Base-by-base conservation (phyloP, 208 protist genomes). In the Tritrichomonas foetus region DNA sequence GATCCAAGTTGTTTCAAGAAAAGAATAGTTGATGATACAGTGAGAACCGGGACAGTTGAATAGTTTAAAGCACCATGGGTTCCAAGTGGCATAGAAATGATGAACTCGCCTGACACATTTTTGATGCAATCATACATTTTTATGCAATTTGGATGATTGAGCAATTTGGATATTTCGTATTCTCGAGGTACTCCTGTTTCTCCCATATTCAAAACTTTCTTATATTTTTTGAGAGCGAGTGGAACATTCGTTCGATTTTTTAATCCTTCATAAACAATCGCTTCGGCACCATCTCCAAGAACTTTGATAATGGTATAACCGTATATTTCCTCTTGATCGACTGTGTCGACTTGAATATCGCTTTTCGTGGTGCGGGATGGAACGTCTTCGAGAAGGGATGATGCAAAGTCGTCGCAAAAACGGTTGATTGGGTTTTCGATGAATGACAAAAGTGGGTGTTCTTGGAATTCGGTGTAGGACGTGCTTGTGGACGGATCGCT, bases 361-460 rank as follows among this genome's bases (percentile, higher is more conserved):
- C 33, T 33, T 53, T 57, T 89, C 8, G 41, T 13, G 14, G 20
- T 57, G 27, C 39, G 25, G 14, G 13, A 41, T 53, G 9, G 20
- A 39, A 33, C 30, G 39, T 89, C 47, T 33, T 89, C 47, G 20
- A 57, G 3, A 20, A 89, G 44, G 16, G 22, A 44, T 47, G 78
- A 89, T 39, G 78, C 78, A 89, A 89, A 89, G 57, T 53, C 78
- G 57, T 89, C 78, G 30, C 47, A 89, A 57, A 57, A 89, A 9
- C 78, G 47, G 30, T 89, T 89, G 22, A 89, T 57, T 36, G 78
- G 78, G 30, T 89, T 89, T 33, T 50, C 27, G 0, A 89, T 50
- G 3, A n/a, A n/a, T 50, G 30, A 57, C 3, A 89, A 27, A 61
- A 89, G 47, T 1, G 78, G 64, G n/a, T 69, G 64, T 61, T 61